Percentiles rank a stretch among this genome's conserved stretches.
Conservation (phyloP, 768 basidiomycete species). For the Auricularia heimuer region DNA sequence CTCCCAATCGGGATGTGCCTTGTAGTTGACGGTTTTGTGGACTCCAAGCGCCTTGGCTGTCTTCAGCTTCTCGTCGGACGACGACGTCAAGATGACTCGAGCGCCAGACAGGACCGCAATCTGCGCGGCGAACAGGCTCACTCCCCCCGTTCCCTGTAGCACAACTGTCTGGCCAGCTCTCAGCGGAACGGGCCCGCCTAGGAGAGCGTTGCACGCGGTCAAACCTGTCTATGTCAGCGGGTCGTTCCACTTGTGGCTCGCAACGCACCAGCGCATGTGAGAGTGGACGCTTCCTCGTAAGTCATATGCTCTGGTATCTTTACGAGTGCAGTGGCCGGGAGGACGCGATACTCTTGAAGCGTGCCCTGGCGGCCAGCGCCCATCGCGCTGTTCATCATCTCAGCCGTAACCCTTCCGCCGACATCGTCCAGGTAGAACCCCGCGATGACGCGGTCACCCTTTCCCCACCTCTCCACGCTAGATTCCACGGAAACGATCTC, state of each 20-base stretch:
- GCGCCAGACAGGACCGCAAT: slow-evolving; percentile 55
- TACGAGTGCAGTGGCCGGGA: slow-evolving; percentile 24
- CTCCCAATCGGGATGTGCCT: slow-evolving; percentile 47
- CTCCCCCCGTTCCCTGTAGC: slow-evolving; percentile 15
- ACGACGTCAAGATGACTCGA: slow-evolving; percentile 57
- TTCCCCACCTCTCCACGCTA: neutral
- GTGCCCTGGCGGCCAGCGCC: neutral
- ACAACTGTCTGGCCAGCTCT: slow-evolving; percentile 52
- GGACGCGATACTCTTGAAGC: neutral
- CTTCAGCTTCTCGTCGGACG: slow-evolving; percentile 53
- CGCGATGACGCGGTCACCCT: neutral
- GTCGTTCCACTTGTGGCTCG: neutral
- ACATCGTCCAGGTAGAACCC: neutral
- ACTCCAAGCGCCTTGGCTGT: slow-evolving; percentile 42
- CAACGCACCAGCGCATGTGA: slow-evolving; percentile 33
- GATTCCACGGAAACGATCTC: neutral
- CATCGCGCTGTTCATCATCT: neutral
- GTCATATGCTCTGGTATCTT: slow-evolving; percentile 46
- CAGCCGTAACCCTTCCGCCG: neutral
- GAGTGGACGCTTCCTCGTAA: slow-evolving; percentile 54
- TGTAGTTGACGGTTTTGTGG: slow-evolving; percentile 50
- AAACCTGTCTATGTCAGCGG: slow-evolving; percentile 41
- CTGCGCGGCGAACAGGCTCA: slow-evolving; percentile 37
- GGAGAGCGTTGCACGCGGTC: slow-evolving; percentile 54
- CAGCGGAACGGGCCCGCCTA: slow-evolving; percentile 34